Percentiles rank a stretch among this genome's conserved stretches.
These are phyloP conservation scores for Exserohilum turcica DNA, from an alignment of 2,329 filamentous ascomycete species.

Conservation along the genomic window DNA sequence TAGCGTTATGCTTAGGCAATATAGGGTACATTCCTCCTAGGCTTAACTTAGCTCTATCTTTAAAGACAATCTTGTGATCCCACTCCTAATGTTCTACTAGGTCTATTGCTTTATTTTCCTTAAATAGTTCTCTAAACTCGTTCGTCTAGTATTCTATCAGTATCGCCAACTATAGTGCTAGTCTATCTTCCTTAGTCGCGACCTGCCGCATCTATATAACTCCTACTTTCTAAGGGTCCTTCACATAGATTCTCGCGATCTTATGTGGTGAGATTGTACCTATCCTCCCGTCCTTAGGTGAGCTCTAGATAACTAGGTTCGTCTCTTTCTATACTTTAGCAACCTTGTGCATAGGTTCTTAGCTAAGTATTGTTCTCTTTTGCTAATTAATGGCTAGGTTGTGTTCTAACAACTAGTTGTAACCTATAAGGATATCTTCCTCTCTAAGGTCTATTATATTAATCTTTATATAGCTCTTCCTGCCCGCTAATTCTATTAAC, in stretches of 20 bases:
- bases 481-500: neutral
- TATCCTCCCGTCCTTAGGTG: neutral
- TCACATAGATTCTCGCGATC: neutral
- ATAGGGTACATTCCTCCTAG: constrained; percentile 2
- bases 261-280: neutral
- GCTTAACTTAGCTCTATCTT: neutral
- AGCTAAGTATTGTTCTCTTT: neutral
- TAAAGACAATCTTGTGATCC: neutral
- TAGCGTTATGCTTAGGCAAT: neutral
- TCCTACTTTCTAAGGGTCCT: neutral
- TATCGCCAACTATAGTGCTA: neutral
- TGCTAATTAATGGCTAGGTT: neutral
- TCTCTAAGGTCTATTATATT: neutral
- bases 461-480: neutral
- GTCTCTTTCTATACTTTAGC: neutral
- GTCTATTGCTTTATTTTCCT: neutral
- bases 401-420: neutral
- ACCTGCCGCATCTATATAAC: neutral
- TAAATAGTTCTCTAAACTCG: neutral
- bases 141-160: neutral
- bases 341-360: neutral
- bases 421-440: neutral
- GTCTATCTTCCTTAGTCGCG: neutral
- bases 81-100: neutral
- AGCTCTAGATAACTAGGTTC: neutral